Evolutionary conservation across 1,139 yeast genomes (phyloP).

Genomic region (Yarrowia galli): DNA sequence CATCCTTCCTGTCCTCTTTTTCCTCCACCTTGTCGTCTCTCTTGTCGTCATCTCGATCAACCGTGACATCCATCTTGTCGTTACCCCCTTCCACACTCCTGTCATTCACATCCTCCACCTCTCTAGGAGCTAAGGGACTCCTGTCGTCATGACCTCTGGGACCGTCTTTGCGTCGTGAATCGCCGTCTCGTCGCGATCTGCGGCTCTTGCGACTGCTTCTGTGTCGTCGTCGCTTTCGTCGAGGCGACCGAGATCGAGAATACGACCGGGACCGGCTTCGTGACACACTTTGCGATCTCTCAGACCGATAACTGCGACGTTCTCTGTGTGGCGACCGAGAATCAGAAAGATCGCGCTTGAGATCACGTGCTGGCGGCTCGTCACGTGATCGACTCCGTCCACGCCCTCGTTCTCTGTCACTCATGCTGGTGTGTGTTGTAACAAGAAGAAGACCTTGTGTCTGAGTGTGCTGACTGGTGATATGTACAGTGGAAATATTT

Average conservation of each 20-base stretch:
- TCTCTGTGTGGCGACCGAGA: slow-evolving; percentile 1
- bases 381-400: slow-evolving; percentile 3
- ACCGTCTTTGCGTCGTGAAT: slow-evolving; percentile 12
- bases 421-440: slow-evolving; percentile 5
- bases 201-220: slow-evolving; percentile 15
- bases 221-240: slow-evolving; percentile 16
- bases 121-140: slow-evolving; percentile 5
- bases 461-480: not conserved
- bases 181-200: not conserved
- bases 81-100: not conserved
- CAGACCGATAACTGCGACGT: not conserved
- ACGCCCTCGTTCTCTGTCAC: slow-evolving; percentile 5
- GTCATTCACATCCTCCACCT: slow-evolving; percentile 9
- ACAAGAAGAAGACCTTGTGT: no score
- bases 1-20: not conserved
- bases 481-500: slow-evolving; percentile 19
- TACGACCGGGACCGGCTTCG: not conserved
- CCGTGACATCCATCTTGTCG: not conserved
- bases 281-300: not conserved
- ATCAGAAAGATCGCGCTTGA: not conserved
- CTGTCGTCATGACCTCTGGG: slow-evolving; percentile 2
- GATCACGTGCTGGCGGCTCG: not conserved
- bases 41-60: not conserved
- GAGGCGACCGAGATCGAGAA: slow-evolving; percentile 17
- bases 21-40: not conserved